These are phyloP conservation scores for Hyphopichia fennica DNA, from an alignment of 1,139 yeast genomes.

Conservation along the genomic window DNA sequence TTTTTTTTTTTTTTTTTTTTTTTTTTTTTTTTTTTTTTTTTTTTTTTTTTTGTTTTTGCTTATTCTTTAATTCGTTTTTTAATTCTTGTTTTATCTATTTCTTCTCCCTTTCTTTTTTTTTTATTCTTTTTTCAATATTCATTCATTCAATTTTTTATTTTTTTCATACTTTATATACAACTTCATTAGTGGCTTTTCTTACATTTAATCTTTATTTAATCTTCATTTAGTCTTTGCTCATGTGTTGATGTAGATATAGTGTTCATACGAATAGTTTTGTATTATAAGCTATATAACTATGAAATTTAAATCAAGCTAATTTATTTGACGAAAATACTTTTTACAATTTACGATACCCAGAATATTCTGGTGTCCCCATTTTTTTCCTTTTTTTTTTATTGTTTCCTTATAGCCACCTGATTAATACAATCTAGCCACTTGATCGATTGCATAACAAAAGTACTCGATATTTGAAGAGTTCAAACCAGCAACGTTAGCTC, in stretches of 20 bases:
- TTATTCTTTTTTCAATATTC: no score
- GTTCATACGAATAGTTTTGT: no score
- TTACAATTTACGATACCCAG: no score
- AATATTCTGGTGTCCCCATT: no score
- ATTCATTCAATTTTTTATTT: no score
- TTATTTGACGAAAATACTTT: background rate
- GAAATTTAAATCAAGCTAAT: background rate
- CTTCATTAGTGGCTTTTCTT: constrained; percentile 1
- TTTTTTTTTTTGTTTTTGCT: background rate
- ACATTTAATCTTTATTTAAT: background rate
- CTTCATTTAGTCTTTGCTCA: background rate
- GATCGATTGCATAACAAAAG: constrained; percentile 36
- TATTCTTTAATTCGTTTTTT: background rate
- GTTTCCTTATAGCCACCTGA: no score
- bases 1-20: background rate
- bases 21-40: no score
- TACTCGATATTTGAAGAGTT: constrained; percentile 35
- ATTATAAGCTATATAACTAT: background rate
- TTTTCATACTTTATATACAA: no score
- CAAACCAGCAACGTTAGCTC: constrained; percentile 48
- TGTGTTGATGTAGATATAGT: no score
- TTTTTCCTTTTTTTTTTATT: background rate
- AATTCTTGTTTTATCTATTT: no score
- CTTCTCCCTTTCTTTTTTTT: no score
- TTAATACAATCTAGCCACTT: constrained; percentile 41